A percentile compares a stretch with the other conserved stretches of the same genome.
Conservation (phyloP, 1,284 basidiomycete genomes). For the Ganoderma resinaceum region DNA sequence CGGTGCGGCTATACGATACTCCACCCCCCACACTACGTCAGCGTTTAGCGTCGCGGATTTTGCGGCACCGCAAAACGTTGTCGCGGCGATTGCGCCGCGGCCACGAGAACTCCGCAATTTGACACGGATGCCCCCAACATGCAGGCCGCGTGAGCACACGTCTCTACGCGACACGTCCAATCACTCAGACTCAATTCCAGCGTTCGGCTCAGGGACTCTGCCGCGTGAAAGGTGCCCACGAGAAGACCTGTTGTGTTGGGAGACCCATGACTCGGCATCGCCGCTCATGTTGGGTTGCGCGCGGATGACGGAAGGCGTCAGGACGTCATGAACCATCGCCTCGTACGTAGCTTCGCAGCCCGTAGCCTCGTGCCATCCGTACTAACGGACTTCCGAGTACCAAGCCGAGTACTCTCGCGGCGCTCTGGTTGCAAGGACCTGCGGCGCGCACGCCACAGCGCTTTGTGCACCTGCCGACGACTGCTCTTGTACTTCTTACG, state of each 20-base stretch:
- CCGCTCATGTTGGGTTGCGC: neutral
- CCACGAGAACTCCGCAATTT: neutral
- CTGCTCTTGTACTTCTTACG: neutral
- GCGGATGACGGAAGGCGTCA: neutral
- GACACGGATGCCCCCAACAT: neutral
- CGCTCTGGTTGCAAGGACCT: no score
- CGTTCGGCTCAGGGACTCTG: neutral
- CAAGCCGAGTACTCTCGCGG: neutral
- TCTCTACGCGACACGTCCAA: neutral
- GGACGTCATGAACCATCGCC: neutral
- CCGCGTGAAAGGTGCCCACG: neutral
- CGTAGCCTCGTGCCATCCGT: neutral
- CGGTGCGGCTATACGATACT: neutral
- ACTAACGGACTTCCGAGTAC: neutral
- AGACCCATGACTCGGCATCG: neutral
- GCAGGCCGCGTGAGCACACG: neutral
- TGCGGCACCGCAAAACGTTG: neutral
- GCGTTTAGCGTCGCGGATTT: neutral
- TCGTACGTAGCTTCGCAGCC: neutral
- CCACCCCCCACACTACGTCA: neutral
- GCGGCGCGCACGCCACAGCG: neutral
- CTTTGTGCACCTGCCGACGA: no score
- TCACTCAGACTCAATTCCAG: neutral
- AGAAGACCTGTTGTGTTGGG: neutral
- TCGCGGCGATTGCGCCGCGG: neutral